Percentiles rank a stretch among this genome's conserved stretches.
Conservation (phyloP, 169 alveolate genomes). For the Plasmodium knowlesi region DNA sequence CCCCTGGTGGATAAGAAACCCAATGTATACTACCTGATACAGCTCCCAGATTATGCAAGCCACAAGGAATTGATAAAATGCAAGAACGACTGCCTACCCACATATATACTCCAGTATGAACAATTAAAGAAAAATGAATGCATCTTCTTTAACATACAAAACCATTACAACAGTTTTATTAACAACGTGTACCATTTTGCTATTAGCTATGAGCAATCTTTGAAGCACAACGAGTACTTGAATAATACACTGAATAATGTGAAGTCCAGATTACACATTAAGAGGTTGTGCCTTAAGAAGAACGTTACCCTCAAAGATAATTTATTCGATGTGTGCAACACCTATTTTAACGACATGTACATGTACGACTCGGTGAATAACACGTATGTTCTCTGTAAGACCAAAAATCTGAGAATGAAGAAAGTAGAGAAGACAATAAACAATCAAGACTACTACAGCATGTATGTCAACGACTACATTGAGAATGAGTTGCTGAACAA, state of each 20-base stretch:
- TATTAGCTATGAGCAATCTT: conserved; percentile 53
- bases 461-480: conserved; percentile 53
- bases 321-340: conserved; percentile 39
- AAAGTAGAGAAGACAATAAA: conserved; percentile 12
- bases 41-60: conserved; percentile 59
- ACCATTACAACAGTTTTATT: conserved; percentile 52
- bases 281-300: conserved; percentile 29
- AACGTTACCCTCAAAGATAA: conserved; percentile 22
- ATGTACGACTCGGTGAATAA: conserved; percentile 27
- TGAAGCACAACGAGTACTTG: conserved; percentile 44
- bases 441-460: conserved; percentile 48
- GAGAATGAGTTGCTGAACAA: conserved; percentile 34
- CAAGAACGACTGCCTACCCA: conserved; percentile 39
- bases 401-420: neutral
- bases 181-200: conserved; percentile 64
- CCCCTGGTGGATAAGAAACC: neutral
- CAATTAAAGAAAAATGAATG: conserved; percentile 64
- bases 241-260: conserved; percentile 32
- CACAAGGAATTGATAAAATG: conserved; percentile 46
- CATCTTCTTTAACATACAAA: conserved; percentile 51
- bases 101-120: conserved; percentile 58
- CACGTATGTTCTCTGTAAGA: conserved; percentile 17
- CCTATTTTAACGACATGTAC: conserved; percentile 45
- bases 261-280: conserved; percentile 33
- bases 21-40: conserved; percentile 25